Percentiles rank a stretch among this genome's conserved stretches.
Evolutionary conservation across 805 yeast species (phyloP).

Genomic region (Candida quercuum): DNA sequence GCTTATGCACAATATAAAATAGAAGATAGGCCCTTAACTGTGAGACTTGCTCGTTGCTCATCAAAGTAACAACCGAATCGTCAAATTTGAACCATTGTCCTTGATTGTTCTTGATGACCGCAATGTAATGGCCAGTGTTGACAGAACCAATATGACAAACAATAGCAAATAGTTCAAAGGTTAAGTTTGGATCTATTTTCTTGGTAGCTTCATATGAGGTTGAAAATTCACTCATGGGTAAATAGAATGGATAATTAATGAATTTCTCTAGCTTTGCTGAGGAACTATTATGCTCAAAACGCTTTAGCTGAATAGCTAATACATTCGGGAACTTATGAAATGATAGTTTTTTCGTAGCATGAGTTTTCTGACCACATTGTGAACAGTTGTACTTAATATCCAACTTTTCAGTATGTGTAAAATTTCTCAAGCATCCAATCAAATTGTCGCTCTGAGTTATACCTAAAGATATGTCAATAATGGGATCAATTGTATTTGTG

Average conservation of each 20-base stretch:
- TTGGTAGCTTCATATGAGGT: constrained; percentile 13
- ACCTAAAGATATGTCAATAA: constrained; percentile 84
- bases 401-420: constrained; percentile 71
- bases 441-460: constrained; percentile 43
- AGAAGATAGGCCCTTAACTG: constrained; percentile 75
- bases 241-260: constrained; percentile 64
- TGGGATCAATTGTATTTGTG: constrained; percentile 71
- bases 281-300: constrained; percentile 39
- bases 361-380: constrained; percentile 54
- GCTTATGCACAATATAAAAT: constrained; percentile 47
- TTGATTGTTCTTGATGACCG: constrained; percentile 64
- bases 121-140: constrained; percentile 92
- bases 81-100: constrained; percentile 90
- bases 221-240: constrained; percentile 65
- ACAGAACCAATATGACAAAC: constrained; percentile 90
- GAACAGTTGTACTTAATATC: constrained; percentile 72
- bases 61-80: constrained; percentile 73
- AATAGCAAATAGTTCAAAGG: constrained; percentile 81
- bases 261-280: constrained; percentile 67
- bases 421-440: constrained; percentile 65
- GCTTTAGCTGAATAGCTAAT: constrained; percentile 76
- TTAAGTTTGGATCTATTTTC: constrained; percentile 30
- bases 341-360: constrained; percentile 67
- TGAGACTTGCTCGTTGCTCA: constrained; percentile 60
- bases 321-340: constrained; percentile 71